A percentile compares a stretch with the other conserved stretches of the same genome.
These are phyloP conservation scores for Leccinum solheimii DNA, from an alignment of 1,284 basidiomycete genomes.

Conservation along the genomic window DNA sequence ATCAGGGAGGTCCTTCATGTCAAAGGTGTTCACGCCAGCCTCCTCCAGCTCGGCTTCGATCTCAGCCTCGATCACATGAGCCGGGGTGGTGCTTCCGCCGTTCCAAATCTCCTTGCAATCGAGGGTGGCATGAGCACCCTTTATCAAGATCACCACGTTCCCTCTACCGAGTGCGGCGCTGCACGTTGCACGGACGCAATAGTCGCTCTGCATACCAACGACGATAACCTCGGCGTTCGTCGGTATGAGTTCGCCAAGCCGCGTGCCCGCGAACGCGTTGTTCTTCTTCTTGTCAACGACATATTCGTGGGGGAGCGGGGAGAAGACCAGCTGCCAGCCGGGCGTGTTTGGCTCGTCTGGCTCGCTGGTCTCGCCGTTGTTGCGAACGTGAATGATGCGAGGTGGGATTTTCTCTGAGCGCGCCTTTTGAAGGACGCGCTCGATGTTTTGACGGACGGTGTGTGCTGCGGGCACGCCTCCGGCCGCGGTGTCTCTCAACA, in stretches of 20 bases:
- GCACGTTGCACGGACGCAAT: conserved; percentile 64
- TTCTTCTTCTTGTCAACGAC: conserved; percentile 68
- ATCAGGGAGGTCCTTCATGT: conserved; percentile 60
- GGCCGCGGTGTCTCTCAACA: conserved; percentile 46
- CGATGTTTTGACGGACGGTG: conserved; percentile 49
- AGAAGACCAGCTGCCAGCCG: conserved; percentile 60
- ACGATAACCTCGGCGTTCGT: conserved; percentile 59
- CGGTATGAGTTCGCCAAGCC: conserved; percentile 48
- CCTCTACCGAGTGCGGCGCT: conserved; percentile 59
- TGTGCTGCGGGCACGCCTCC: conserved; percentile 56
- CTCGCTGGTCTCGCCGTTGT: conserved; percentile 59
- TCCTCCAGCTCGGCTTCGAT: conserved; percentile 65
- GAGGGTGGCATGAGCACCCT: conserved; percentile 63
- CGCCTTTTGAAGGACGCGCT: conserved; percentile 49
- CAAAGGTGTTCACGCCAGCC: conserved; percentile 60
- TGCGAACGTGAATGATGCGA: conserved; percentile 65
- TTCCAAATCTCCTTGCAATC: conserved; percentile 62
- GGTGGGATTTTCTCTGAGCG: conserved; percentile 50
- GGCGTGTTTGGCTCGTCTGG: conserved; percentile 51
- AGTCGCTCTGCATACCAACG: conserved; percentile 67
- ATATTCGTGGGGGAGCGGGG: conserved; percentile 47
- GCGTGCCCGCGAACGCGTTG: conserved; percentile 65
- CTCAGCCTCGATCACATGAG: conserved; percentile 34
- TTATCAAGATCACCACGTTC: conserved; percentile 63
- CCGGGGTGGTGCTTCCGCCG: conserved; percentile 51